Conservation (phyloP, 2,329 filamentous ascomycete genomes). For the Huntiella omanensis region DNA sequence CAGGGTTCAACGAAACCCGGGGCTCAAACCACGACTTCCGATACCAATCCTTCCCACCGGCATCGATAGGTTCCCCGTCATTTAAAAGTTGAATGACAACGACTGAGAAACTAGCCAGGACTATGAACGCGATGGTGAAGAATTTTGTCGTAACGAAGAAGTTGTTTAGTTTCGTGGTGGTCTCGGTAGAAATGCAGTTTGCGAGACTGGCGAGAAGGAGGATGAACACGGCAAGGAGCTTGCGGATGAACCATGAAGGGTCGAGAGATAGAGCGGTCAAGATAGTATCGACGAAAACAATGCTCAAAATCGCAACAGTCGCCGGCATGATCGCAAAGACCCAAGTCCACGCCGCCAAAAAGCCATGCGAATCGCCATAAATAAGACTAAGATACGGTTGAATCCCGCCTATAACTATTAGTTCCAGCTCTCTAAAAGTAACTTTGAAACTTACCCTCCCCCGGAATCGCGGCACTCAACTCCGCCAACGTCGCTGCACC, state of each 20-base stretch:
- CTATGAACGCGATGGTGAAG: slow-evolving; percentile 26
- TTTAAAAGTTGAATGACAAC: slow-evolving; percentile 20
- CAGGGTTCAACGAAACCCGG: slow-evolving; percentile 29
- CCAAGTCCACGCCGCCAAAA: slow-evolving; percentile 46
- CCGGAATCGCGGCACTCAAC: slow-evolving; percentile 42
- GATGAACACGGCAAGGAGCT: slow-evolving; percentile 30
- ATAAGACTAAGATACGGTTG: slow-evolving; percentile 44
- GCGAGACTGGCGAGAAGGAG: slow-evolving; percentile 28
- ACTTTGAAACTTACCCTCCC: slow-evolving; percentile 26
- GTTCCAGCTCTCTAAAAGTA: background rate
- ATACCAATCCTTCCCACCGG: slow-evolving; percentile 32
- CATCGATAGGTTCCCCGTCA: slow-evolving; percentile 18
- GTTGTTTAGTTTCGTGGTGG: slow-evolving; percentile 34
- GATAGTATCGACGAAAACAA: slow-evolving; percentile 43
- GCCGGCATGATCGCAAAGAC: slow-evolving; percentile 46
- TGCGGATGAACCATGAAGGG: slow-evolving; percentile 24
- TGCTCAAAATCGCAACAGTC: slow-evolving; percentile 42
- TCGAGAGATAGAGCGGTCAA: slow-evolving; percentile 32
- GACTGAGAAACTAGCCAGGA: slow-evolving; percentile 30
- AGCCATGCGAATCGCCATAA: slow-evolving; percentile 42
- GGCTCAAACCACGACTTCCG: slow-evolving; percentile 35
- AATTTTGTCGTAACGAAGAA: slow-evolving; percentile 39
- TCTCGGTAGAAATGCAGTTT: slow-evolving; percentile 37
- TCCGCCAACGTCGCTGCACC: slow-evolving; percentile 44
- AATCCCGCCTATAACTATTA: slow-evolving; percentile 29